A percentile compares a stretch with the other conserved stretches of the same genome.
These are phyloP conservation scores for Yarrowia bubula DNA, from an alignment of 805 yeast genomes.

Conservation along the genomic window DNA sequence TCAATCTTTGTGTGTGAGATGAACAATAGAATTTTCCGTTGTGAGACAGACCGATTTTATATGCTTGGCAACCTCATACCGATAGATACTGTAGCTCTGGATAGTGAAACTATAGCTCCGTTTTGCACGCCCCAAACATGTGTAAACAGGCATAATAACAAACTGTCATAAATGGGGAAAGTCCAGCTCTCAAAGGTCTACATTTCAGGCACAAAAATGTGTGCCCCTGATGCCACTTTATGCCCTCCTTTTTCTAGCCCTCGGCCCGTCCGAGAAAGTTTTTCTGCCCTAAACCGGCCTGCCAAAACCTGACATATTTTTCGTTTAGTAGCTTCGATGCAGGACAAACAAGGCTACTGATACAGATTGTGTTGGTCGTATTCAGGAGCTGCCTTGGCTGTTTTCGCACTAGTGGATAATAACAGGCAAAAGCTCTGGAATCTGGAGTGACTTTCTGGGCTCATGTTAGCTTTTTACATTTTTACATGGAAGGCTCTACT, in stretches of 20 bases:
- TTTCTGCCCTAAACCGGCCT: background rate
- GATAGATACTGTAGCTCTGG: background rate
- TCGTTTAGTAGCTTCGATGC: conserved; percentile 22
- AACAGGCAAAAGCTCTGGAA: background rate
- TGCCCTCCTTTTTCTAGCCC: background rate
- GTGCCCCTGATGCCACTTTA: background rate
- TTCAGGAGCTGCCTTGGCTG: conserved; percentile 22
- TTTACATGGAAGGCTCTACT: too few relatives aligned
- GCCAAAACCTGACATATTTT: background rate
- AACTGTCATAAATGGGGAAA: too few relatives aligned
- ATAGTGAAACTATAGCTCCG: background rate
- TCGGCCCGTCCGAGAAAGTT: conserved; percentile 16
- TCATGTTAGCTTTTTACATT: too few relatives aligned
- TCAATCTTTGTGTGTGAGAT: background rate
- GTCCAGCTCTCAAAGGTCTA: too few relatives aligned
- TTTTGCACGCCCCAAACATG: too few relatives aligned
- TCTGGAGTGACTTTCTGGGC: too few relatives aligned
- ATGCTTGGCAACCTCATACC: background rate
- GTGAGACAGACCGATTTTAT: background rate
- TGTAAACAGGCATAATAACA: too few relatives aligned
- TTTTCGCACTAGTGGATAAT: conserved; percentile 2
- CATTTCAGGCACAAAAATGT: background rate
- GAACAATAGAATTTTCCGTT: conserved; percentile 10
- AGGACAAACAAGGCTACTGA: conserved; percentile 17
- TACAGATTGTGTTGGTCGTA: conserved; percentile 19